Evolutionary conservation across 805 yeast species (phyloP).

Genomic region (Starmerella potacharoeniae): DNA sequence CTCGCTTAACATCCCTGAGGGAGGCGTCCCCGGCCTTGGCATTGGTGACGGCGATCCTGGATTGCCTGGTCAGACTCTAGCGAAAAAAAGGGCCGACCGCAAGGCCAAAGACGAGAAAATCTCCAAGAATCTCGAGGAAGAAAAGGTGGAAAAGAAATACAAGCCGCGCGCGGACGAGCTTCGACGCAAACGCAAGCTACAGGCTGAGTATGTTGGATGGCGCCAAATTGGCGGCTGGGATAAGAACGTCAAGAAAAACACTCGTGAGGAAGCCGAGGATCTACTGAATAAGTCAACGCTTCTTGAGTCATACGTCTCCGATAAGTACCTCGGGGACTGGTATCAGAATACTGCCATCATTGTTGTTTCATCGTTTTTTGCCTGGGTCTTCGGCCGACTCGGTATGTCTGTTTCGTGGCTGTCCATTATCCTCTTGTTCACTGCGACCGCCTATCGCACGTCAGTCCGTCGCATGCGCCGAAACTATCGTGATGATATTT

Average conservation of each 20-base stretch:
- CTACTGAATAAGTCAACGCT: slow-evolving; percentile 58
- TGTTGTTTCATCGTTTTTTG: slow-evolving; percentile 53
- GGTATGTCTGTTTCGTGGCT: slow-evolving; percentile 71
- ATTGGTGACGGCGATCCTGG: slow-evolving; percentile 21
- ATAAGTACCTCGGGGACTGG: slow-evolving; percentile 85
- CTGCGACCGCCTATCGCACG: slow-evolving; percentile 65
- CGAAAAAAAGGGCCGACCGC: background rate
- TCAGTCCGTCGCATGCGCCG: slow-evolving; percentile 72
- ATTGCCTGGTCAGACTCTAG: slow-evolving; percentile 18
- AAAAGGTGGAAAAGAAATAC: slow-evolving; percentile 11
- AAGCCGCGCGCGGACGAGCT: slow-evolving; percentile 25
- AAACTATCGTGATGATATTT: slow-evolving; percentile 62
- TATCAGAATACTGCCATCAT: slow-evolving; percentile 75
- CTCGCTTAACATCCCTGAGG: slow-evolving; percentile 16
- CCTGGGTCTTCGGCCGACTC: slow-evolving; percentile 71
- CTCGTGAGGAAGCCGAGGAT: slow-evolving; percentile 51
- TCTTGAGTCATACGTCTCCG: slow-evolving; percentile 65
- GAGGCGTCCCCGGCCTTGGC: slow-evolving; percentile 23
- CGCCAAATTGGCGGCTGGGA: slow-evolving; percentile 86
- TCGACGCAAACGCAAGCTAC: slow-evolving; percentile 35
- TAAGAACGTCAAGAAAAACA: slow-evolving; percentile 35
- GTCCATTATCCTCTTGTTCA: slow-evolving; percentile 53
- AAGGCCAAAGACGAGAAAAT: slow-evolving; percentile 7
- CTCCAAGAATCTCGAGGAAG: slow-evolving; percentile 9
- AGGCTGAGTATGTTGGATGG: slow-evolving; percentile 80